Conservation (phyloP, 2,329 filamentous ascomycete species). For the Trichophyton equinum region DNA sequence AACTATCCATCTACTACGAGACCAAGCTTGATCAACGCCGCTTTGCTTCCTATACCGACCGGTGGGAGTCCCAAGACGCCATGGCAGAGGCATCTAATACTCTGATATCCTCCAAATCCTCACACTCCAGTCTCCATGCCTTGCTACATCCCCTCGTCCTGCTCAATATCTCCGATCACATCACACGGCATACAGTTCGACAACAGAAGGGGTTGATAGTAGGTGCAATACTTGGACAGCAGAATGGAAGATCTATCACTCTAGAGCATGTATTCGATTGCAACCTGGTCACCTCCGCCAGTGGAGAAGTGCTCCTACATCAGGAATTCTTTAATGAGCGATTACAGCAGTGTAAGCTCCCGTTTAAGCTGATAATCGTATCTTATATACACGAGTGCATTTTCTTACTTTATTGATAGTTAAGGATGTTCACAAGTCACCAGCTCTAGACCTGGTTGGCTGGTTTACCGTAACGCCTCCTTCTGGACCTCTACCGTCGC, state of each 20-base stretch:
- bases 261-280: slow-evolving; percentile 90
- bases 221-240: slow-evolving; percentile 80
- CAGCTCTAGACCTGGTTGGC: slow-evolving; percentile 73
- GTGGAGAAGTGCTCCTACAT: slow-evolving; percentile 52
- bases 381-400: neutral
- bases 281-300: slow-evolving; percentile 40
- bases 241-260: slow-evolving; percentile 79
- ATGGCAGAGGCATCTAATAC: slow-evolving; percentile 45
- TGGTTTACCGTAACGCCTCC: slow-evolving; percentile 75
- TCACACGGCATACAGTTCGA: slow-evolving; percentile 77
- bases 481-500: slow-evolving; percentile 53
- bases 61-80: neutral
- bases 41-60: neutral
- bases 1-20: neutral
- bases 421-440: slow-evolving; percentile 75
- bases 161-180: slow-evolving; percentile 92
- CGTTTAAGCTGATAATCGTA: neutral
- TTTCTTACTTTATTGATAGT: slow-evolving; percentile 40
- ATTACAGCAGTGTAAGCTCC: slow-evolving; percentile 65
- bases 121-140: slow-evolving; percentile 63
- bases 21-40: neutral
- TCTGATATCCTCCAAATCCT: slow-evolving; percentile 54
- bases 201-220: slow-evolving; percentile 63
- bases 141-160: slow-evolving; percentile 88
- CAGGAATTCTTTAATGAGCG: slow-evolving; percentile 61